Evolutionary conservation across 192 early-diverging fungal species (phyloP).

Genomic region (Cetraspora pellucida): DNA sequence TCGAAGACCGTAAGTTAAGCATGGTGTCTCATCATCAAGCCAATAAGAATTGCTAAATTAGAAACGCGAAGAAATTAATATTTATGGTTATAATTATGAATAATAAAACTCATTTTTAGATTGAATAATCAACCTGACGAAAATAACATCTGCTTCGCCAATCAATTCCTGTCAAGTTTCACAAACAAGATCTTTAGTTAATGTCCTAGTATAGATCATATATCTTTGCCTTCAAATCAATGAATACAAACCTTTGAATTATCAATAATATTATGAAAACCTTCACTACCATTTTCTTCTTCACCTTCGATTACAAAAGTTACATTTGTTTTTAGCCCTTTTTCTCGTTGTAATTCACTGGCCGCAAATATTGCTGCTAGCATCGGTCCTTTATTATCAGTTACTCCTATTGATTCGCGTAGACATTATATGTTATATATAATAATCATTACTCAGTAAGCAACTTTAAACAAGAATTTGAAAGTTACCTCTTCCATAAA

Average conservation of each 20-base stretch:
- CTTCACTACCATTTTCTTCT: slow-evolving; percentile 75
- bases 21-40: slow-evolving; percentile 76
- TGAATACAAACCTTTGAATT: slow-evolving; percentile 44
- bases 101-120: not conserved
- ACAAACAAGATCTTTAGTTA: not conserved
- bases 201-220: not conserved
- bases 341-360: slow-evolving; percentile 63
- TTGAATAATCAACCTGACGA: slow-evolving; percentile 46
- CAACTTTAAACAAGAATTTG: not conserved
- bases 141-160: slow-evolving; percentile 55
- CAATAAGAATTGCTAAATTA: slow-evolving; percentile 73
- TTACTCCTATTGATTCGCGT: slow-evolving; percentile 39
- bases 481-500: slow-evolving; percentile 67
- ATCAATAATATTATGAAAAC: slow-evolving; percentile 64
- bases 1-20: slow-evolving; percentile 78
- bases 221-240: not conserved
- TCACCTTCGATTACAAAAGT: slow-evolving; percentile 81
- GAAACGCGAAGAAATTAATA: slow-evolving; percentile 15
- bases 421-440: not conserved
- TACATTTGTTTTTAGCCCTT: slow-evolving; percentile 61
- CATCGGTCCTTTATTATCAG: slow-evolving; percentile 84
- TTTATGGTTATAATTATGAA: slow-evolving; percentile 25
- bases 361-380: slow-evolving; percentile 73
- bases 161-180: slow-evolving; percentile 45
- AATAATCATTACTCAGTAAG: not conserved